phyloP scores from a whole-genome alignment of 2,329 filamentous ascomycete genomes.

The Decorospora gaudefroyi region DNA sequence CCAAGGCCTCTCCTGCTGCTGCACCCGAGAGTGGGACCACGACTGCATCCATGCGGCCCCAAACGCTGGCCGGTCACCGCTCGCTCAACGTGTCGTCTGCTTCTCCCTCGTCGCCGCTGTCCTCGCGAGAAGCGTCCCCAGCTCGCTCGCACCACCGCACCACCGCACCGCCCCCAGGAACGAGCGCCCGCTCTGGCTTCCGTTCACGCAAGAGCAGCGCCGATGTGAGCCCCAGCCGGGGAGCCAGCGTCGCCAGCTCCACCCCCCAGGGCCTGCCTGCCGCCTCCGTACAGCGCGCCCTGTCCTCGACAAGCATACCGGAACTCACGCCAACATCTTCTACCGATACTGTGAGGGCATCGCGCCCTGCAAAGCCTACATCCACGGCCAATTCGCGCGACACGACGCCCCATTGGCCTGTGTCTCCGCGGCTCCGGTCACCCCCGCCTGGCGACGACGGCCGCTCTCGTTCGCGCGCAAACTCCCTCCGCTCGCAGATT shows the following conservation, averaged over 20 bases:
- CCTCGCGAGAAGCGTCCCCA: slow-evolving; percentile 56
- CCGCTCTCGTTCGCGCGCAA: slow-evolving; percentile 49
- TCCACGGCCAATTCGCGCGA: slow-evolving; percentile 54
- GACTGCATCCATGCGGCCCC: slow-evolving; percentile 29
- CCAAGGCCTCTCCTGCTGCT: slow-evolving; percentile 14
- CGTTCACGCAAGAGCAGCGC: slow-evolving; percentile 53
- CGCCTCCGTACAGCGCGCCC: slow-evolving; percentile 66
- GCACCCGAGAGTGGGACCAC: slow-evolving; percentile 20
- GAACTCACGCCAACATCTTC: slow-evolving; percentile 64
- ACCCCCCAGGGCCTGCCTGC: slow-evolving; percentile 61
- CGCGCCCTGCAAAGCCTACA: slow-evolving; percentile 66
- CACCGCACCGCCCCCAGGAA: slow-evolving; percentile 33
- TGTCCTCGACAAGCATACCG: slow-evolving; percentile 71
- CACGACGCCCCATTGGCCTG: slow-evolving; percentile 70
- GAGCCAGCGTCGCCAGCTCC: slow-evolving; percentile 40
- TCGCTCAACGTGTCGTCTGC: slow-evolving; percentile 39
- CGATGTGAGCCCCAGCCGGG: slow-evolving; percentile 50
- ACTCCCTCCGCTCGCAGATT: slow-evolving; percentile 49
- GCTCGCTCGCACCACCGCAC: slow-evolving; percentile 43
- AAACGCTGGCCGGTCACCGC: slow-evolving; percentile 33
- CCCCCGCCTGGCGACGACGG: slow-evolving; percentile 60
- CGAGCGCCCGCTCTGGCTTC: slow-evolving; percentile 35
- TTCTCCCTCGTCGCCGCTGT: slow-evolving; percentile 50
- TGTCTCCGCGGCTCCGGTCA: slow-evolving; percentile 76
- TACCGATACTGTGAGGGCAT: slow-evolving; percentile 64